phyloP scores from a whole-genome alignment of 208 protist genomes.

The Trypanosoma brucei region DNA sequence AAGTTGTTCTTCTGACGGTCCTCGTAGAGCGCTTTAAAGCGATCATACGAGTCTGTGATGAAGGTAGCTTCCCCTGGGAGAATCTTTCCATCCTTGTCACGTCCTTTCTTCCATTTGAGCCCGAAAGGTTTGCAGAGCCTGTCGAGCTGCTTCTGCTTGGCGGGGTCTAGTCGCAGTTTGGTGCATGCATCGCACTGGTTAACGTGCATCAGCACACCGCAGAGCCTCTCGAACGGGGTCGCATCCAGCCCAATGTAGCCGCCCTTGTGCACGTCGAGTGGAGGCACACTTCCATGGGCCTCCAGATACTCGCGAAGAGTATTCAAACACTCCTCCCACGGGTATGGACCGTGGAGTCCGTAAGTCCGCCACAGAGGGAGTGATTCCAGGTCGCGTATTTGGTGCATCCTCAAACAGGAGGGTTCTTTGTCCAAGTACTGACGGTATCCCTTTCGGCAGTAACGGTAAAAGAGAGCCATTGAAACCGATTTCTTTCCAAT shows the following conservation, averaged over 20 bases:
- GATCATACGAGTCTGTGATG: constrained; percentile 56
- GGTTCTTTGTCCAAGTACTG: constrained; percentile 34
- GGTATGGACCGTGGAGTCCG: constrained; percentile 68
- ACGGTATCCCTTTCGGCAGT: constrained; percentile 56
- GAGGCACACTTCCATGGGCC: constrained; percentile 31
- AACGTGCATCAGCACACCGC: constrained; percentile 66
- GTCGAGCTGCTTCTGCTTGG: constrained; percentile 58
- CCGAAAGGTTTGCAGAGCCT: constrained; percentile 35
- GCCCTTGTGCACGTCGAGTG: constrained; percentile 72
- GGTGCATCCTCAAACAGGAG: constrained; percentile 58
- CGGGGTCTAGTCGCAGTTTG: constrained; percentile 28
- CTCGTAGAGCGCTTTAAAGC: constrained; percentile 54
- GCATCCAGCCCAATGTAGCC: constrained; percentile 77
- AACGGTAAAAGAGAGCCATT: constrained; percentile 69
- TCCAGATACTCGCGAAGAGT: constrained; percentile 38
- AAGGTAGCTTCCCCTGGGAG: constrained; percentile 44
- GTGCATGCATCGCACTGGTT: constrained; percentile 64
- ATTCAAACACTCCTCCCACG: constrained; percentile 65
- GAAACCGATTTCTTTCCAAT: constrained; percentile 65
- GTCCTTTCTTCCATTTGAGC: constrained; percentile 61
- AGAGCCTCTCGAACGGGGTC: constrained; percentile 65
- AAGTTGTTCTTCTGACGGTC: constrained; percentile 26
- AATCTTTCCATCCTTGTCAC: constrained; percentile 33
- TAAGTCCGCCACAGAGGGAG: constrained; percentile 58
- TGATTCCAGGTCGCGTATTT: constrained; percentile 67